Percentiles rank a stretch among this genome's conserved stretches.
Evolutionary conservation across 1,284 basidiomycete genomes (phyloP).

Genomic region (Pseudozyma sp.): DNA sequence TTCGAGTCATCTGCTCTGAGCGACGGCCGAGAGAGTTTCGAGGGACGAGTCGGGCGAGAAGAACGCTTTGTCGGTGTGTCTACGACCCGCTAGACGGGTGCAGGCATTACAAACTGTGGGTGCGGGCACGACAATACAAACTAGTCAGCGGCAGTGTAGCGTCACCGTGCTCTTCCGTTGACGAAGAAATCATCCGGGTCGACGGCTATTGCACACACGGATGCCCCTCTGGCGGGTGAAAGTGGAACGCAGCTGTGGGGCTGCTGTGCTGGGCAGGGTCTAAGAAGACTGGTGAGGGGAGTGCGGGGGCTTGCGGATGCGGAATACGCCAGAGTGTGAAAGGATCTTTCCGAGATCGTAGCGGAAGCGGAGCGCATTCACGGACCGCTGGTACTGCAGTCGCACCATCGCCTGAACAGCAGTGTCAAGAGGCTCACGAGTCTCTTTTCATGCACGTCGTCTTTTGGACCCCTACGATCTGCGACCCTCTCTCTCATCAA

Average conservation of each 20-base stretch:
- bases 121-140: conserved; percentile 3
- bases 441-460: background rate
- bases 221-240: conserved; percentile 17
- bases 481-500: background rate
- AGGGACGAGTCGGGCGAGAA: conserved; percentile 9
- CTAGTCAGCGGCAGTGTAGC: conserved; percentile 4
- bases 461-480: background rate
- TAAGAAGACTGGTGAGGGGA: background rate
- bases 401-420: background rate
- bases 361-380: conserved; percentile 21
- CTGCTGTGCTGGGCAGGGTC: background rate
- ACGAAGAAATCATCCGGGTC: conserved; percentile 1
- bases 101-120: background rate
- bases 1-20: conserved; percentile 10
- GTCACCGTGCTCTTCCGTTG: conserved; percentile 13
- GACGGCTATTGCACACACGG: conserved; percentile 2
- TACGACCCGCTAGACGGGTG: background rate
- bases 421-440: too few relatives aligned
- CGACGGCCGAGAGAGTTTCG: conserved; percentile 30
- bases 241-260: background rate
- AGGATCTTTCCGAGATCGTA: conserved; percentile 30
- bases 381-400: conserved; percentile 5
- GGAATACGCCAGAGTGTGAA: background rate
- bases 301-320: conserved; percentile 8
- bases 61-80: background rate